These are phyloP conservation scores for Blastobotrys terrestris DNA, from an alignment of 805 yeast genomes.

Conservation along the genomic window DNA sequence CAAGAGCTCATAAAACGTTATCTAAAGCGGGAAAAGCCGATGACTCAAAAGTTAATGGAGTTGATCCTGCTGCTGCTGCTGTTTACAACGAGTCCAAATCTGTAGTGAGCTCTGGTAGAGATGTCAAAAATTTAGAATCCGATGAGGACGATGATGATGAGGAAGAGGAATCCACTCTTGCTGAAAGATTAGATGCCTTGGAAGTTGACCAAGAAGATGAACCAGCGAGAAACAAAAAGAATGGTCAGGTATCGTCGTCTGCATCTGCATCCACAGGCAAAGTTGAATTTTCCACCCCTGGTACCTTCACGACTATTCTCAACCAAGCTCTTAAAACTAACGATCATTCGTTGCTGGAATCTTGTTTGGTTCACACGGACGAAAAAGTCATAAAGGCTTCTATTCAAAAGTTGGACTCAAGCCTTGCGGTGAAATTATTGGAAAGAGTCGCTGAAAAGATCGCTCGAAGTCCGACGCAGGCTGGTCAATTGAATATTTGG, in stretches of 20 bases:
- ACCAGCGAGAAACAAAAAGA: conserved; percentile 14
- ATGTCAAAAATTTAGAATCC: conserved; percentile 22
- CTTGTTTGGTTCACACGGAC: conserved; percentile 57
- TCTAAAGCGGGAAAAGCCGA: neutral
- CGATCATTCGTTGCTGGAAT: conserved; percentile 80
- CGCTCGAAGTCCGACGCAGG: conserved; percentile 48
- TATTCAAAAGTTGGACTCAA: conserved; percentile 46
- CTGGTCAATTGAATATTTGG: conserved; percentile 56
- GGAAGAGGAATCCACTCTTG: conserved; percentile 40
- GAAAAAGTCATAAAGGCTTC: conserved; percentile 48
- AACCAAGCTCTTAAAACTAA: conserved; percentile 83
- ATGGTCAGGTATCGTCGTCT: conserved; percentile 19
- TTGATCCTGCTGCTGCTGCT: conserved; percentile 39
- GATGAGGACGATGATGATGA: conserved; percentile 30
- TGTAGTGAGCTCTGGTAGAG: conserved; percentile 31
- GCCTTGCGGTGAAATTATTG: conserved; percentile 39
- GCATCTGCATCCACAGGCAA: conserved; percentile 18
- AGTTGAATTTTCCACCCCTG: conserved; percentile 52
- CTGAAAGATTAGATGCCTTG: conserved; percentile 35
- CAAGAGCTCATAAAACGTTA: conserved; percentile 2
- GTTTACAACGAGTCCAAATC: conserved; percentile 31
- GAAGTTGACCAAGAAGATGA: conserved; percentile 22
- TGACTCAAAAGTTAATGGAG: conserved; percentile 10
- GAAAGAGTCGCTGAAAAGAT: conserved; percentile 42
- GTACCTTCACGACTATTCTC: conserved; percentile 76